Evolutionary conservation across 2,329 filamentous ascomycete genomes (phyloP).

Genomic region (Aspergillus sp.): DNA sequence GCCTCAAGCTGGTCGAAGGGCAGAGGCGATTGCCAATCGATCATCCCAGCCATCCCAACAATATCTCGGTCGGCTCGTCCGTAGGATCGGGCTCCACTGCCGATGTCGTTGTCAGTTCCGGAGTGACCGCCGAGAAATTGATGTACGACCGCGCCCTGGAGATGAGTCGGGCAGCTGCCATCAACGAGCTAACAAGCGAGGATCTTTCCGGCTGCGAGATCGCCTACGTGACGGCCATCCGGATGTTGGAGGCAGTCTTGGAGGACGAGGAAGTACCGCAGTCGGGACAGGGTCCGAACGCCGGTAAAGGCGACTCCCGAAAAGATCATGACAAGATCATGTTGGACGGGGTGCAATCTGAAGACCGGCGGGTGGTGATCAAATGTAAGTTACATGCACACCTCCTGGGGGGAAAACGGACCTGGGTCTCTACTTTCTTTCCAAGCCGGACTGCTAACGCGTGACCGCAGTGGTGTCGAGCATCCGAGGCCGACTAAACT

Average conservation of each 20-base stretch:
- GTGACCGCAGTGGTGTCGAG: slow-evolving; percentile 45
- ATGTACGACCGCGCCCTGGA: slow-evolving; percentile 98
- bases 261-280: slow-evolving; percentile 69
- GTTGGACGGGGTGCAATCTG: slow-evolving; percentile 46
- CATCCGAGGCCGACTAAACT: slow-evolving; percentile 48
- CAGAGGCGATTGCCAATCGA: slow-evolving; percentile 80
- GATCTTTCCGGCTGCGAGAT: slow-evolving; percentile 86
- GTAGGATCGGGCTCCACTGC: slow-evolving; percentile 63
- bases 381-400: slow-evolving; percentile 44
- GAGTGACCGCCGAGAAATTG: slow-evolving; percentile 90
- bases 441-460: slow-evolving; percentile 21
- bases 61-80: slow-evolving; percentile 63
- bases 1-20: slow-evolving; percentile 79
- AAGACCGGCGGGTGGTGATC: slow-evolving; percentile 50
- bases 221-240: slow-evolving; percentile 87
- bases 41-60: slow-evolving; percentile 82
- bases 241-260: slow-evolving; percentile 91
- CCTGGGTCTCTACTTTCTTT: not conserved
- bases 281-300: slow-evolving; percentile 23
- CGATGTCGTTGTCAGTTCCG: slow-evolving; percentile 80
- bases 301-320: slow-evolving; percentile 22
- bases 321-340: slow-evolving; percentile 36
- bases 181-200: slow-evolving; percentile 91
- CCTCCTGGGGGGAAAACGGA: not conserved
- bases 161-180: slow-evolving; percentile 92